A percentile compares a stretch with the other conserved stretches of the same genome.
Conservation (phyloP, 176 grass and related monocot species). For the Oryza longistaminata region DNA sequence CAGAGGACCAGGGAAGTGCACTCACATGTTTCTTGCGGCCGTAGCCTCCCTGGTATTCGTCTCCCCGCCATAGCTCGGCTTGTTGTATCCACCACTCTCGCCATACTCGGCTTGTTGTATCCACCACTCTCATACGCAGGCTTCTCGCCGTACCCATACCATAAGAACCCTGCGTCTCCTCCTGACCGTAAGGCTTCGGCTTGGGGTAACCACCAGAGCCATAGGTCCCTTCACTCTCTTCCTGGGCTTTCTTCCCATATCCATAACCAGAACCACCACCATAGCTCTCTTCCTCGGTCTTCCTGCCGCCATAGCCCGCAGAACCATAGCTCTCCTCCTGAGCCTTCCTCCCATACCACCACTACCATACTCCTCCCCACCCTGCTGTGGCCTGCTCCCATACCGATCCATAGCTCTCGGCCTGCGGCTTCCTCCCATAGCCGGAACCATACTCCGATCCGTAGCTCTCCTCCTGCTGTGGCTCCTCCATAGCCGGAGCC, state of each 20-base stretch:
- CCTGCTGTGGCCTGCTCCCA: slow-evolving; percentile 41
- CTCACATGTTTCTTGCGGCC: slow-evolving; percentile 68
- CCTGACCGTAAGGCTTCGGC: slow-evolving; percentile 48
- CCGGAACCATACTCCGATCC: slow-evolving; percentile 24
- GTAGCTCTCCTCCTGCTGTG: slow-evolving; percentile 31
- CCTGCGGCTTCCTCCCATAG: slow-evolving; percentile 39
- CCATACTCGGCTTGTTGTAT: slow-evolving; percentile 39
- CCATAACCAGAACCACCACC: slow-evolving; percentile 60
- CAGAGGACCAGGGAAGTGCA: neutral
- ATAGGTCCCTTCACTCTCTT: slow-evolving; percentile 32
- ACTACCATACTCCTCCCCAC: slow-evolving; percentile 35
- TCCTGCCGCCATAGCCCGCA: slow-evolving; percentile 33
- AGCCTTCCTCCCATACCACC: slow-evolving; percentile 43
- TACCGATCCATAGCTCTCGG: slow-evolving; percentile 34
- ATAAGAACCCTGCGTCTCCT: slow-evolving; percentile 41
- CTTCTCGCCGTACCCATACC: slow-evolving; percentile 46
- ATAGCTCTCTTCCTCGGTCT: slow-evolving; percentile 45
- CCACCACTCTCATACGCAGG: slow-evolving; percentile 37
- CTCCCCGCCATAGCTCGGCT: slow-evolving; percentile 44
- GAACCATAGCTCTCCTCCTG: slow-evolving; percentile 40
- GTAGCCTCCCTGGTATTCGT: slow-evolving; percentile 42
- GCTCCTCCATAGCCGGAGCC: slow-evolving; percentile 26
- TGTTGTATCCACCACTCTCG: slow-evolving; percentile 41
- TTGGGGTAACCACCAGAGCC: slow-evolving; percentile 44
- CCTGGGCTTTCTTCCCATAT: slow-evolving; percentile 28